Percentiles rank a stretch among this genome's conserved stretches.
These are phyloP conservation scores for Vaucheria bursata DNA, from an alignment of 352 stramenopile genomes.

Conservation along the genomic window DNA sequence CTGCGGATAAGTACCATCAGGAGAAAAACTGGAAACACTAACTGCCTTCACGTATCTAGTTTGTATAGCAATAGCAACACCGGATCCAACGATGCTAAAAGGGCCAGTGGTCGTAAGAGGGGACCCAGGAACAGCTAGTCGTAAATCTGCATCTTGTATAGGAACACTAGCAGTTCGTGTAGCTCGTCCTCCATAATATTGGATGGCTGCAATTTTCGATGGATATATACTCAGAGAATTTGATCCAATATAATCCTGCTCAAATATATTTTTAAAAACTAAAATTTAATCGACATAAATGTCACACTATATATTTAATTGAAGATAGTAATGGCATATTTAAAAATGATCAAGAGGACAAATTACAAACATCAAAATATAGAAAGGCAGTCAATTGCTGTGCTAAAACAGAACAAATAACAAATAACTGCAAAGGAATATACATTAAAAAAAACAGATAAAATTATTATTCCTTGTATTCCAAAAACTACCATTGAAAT, in stretches of 20 bases:
- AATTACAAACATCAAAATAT: too few species aligned
- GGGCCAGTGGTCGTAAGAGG: slow-evolving; percentile 25
- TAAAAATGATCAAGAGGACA: too few species aligned
- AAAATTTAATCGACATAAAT: too few species aligned
- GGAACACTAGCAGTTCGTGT: neutral
- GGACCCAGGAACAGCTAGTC: slow-evolving; percentile 15
- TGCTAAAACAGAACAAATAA: too few species aligned
- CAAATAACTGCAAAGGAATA: too few species aligned
- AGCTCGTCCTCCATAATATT: neutral
- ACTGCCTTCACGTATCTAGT: slow-evolving; percentile 19
- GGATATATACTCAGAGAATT: neutral
- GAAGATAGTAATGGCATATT: too few species aligned
- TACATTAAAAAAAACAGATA: too few species aligned
- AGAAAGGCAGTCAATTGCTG: too few species aligned
- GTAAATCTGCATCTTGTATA: slow-evolving; percentile 31
- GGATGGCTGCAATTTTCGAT: neutral
- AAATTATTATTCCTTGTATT: too few species aligned
- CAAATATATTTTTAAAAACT: too few species aligned
- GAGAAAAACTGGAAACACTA: slow-evolving; percentile 19
- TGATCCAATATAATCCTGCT: neutral
- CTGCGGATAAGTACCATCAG: slow-evolving; percentile 25
- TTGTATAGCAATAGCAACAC: slow-evolving; percentile 32
- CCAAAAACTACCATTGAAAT: too few species aligned
- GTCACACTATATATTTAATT: too few species aligned
- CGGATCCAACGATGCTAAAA: slow-evolving; percentile 39